Conservation (phyloP, 495 filamentous ascomycete species). For the Daldinia childiae region DNA sequence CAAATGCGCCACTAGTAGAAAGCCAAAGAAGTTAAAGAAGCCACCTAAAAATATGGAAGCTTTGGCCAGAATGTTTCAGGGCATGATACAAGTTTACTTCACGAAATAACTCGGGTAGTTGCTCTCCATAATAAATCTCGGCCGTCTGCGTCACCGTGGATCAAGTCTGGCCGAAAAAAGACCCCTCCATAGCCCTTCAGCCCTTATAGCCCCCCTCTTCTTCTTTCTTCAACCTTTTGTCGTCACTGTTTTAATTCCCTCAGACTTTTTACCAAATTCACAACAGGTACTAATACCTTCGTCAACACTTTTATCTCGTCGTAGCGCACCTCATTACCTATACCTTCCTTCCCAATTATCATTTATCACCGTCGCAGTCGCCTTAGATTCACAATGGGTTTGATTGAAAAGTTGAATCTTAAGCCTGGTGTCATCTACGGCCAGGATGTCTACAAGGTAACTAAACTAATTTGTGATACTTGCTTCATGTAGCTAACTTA, state of each 20-base stretch:
- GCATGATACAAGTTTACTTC: slow-evolving; percentile 3
- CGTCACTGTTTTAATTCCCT: slow-evolving; percentile 39
- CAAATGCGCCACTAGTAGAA: slow-evolving; percentile 1
- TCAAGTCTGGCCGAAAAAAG: slow-evolving; percentile 20
- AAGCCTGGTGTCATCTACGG: slow-evolving; percentile 89
- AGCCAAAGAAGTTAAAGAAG: neutral
- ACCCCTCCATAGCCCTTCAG: slow-evolving; percentile 26
- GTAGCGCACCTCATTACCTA: neutral
- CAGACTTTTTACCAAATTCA: slow-evolving; percentile 30
- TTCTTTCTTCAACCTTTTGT: slow-evolving; percentile 25
- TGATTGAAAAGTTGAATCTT: slow-evolving; percentile 64
- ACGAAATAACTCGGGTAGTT: slow-evolving; percentile 37
- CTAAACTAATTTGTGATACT: slow-evolving; percentile 39
- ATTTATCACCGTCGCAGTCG: neutral
- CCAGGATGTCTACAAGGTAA: slow-evolving; percentile 74
- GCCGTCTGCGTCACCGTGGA: slow-evolving; percentile 42
- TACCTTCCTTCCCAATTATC: neutral
- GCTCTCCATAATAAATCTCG: slow-evolving; percentile 38
- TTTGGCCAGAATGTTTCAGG: neutral
- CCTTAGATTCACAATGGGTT: slow-evolving; percentile 35
- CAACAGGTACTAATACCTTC: slow-evolving; percentile 19
- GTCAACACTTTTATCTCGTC: slow-evolving; percentile 7
- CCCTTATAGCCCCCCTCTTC: slow-evolving; percentile 15
- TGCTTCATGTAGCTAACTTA: neutral
- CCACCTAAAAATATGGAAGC: neutral